Evolutionary conservation across 257 asterid species (phyloP), one percentile per base, ranked within the genome.

Genomic region (Leonotis leonurus): DNA sequence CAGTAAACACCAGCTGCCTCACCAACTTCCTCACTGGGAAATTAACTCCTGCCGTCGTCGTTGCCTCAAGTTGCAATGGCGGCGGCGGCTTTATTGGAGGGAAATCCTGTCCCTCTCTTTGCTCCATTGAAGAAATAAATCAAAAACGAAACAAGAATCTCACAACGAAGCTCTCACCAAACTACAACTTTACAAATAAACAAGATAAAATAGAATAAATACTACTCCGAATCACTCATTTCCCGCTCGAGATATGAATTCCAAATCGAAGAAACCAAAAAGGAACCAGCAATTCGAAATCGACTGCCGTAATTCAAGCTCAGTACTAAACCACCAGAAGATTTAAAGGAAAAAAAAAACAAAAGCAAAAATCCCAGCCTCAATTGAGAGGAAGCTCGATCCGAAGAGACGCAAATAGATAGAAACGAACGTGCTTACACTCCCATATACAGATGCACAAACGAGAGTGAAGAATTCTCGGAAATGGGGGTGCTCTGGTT

Each of bases 1-100:
- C 86, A 46, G 86, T 85, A 61, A 88, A 88, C 79, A 85, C 95
- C 52, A 88, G 96, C 86, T 88, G 96, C 81, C 96, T 80, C 35
- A 85, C 95, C 33, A 83, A 85, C 90, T 83, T 86, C 86, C 80
- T 80, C 65, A 80, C 71, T 49, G 87, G 89, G 48, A 80, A 74
- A 81, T 86, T 80, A 27, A 59, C 84, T 30, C 77, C 79, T 43
- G 77, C 65, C 33, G 76, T 10, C 25, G 73, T 45, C 21, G 73
- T 45, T 17, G 73, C 61, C 74, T 75, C 94, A 65, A 81, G 53
- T 73, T 68, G 78, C 27, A 66, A 60, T 65, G 64, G 66, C 58
- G 69, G 60, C 68, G 60, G 66, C 62, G 24, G 59, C 48, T 65
- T 75, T 49, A 68, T 75, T 56, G 81, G 84, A 79, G 85, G 89